Conservation (phyloP, 1,284 basidiomycete genomes). For the Xerocomus cyaneibrunnescens region DNA sequence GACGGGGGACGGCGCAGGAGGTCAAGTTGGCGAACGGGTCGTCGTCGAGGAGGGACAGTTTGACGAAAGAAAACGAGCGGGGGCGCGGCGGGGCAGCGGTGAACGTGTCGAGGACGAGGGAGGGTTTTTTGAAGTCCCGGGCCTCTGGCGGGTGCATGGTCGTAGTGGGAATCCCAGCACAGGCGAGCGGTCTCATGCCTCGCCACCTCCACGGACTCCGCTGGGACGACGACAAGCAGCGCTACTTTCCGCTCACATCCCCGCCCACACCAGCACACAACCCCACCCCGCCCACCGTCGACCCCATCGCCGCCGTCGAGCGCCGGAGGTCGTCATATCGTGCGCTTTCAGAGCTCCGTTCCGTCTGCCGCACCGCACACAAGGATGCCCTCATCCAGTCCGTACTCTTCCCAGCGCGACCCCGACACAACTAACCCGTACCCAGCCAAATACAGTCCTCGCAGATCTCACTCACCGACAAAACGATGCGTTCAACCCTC, state of each 20-base stretch:
- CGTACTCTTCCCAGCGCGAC: constrained; percentile 2
- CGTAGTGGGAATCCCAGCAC: too few relatives aligned
- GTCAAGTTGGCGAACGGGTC: constrained; percentile 67
- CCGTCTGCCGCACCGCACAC: constrained; percentile 11
- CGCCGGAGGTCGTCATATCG: not conserved
- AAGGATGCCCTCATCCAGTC: constrained; percentile 33
- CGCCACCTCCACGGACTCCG: constrained; percentile 52
- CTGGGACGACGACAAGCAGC: constrained; percentile 47
- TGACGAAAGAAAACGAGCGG: constrained; percentile 7
- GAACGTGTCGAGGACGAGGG: not conserved
- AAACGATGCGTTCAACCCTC: constrained; percentile 24
- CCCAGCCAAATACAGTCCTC: constrained; percentile 39
- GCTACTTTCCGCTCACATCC: constrained; percentile 49
- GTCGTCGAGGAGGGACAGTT: constrained; percentile 48
- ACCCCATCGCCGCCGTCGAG: constrained; percentile 2
- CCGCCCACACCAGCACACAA: not conserved
- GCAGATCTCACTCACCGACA: constrained; percentile 39
- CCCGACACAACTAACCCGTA: not conserved
- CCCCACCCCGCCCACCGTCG: not conserved
- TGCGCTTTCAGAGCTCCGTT: constrained; percentile 17
- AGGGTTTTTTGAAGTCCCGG: too few relatives aligned
- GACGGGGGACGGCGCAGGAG: not conserved
- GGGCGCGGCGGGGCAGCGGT: not conserved
- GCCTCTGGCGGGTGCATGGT: too few relatives aligned
- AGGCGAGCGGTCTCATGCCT: too few relatives aligned